These are phyloP conservation scores for Cubamyces lactineus DNA, from an alignment of 768 basidiomycete species.

Conservation along the genomic window DNA sequence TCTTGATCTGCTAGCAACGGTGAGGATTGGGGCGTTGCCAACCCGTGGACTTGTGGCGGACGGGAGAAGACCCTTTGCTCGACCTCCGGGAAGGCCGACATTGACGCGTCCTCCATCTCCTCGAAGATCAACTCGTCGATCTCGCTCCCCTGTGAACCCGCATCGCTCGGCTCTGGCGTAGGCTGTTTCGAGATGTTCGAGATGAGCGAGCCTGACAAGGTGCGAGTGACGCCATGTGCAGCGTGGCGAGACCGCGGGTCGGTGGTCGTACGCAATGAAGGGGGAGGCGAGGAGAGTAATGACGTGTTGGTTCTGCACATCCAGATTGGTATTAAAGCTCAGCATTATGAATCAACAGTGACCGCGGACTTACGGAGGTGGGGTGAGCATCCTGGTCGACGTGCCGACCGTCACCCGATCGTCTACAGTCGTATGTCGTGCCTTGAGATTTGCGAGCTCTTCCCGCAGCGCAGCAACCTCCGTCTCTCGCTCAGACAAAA, in stretches of 20 bases:
- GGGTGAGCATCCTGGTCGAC: conserved; percentile 21
- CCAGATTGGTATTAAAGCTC: neutral
- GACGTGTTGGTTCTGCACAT: conserved; percentile 7
- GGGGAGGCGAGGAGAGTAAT: conserved; percentile 6
- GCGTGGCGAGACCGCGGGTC: conserved; percentile 6
- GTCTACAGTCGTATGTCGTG: neutral
- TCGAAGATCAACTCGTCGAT: conserved; percentile 26
- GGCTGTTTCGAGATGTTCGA: conserved; percentile 50
- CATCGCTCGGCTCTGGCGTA: conserved; percentile 51
- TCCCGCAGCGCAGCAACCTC: conserved; percentile 10
- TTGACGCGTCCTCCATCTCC: conserved; percentile 21
- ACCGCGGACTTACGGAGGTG: conserved; percentile 5
- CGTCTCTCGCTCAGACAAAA: conserved; percentile 23
- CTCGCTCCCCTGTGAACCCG: conserved; percentile 23
- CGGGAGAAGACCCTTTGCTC: neutral
- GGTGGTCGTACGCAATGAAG: conserved; percentile 2
- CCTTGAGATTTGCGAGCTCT: conserved; percentile 18
- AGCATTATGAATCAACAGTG: neutral
- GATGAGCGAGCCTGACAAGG: conserved; percentile 53
- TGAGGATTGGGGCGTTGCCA: conserved; percentile 14
- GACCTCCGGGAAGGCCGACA: conserved; percentile 9
- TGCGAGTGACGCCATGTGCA: conserved; percentile 36
- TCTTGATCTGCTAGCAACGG: conserved; percentile 9
- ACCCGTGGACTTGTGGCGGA: neutral
- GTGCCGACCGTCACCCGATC: conserved; percentile 12